These are phyloP conservation scores for Elsinoe ampelina DNA, from an alignment of 2,329 filamentous ascomycete species.

Conservation along the genomic window DNA sequence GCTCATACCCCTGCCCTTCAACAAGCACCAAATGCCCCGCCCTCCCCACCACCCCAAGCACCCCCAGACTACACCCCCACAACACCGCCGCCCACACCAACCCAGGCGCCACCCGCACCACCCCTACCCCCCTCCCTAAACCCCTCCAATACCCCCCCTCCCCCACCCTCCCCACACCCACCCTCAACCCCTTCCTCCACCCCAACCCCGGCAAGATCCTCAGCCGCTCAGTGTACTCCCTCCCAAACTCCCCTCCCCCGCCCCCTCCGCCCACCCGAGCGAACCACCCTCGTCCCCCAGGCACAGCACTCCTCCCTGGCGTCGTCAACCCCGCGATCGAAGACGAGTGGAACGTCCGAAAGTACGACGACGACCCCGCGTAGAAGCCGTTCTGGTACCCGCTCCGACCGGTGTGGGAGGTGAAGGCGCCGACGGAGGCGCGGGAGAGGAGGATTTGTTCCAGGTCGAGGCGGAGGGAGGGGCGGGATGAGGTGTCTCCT, in stretches of 20 bases:
- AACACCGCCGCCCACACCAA: constrained; percentile 7
- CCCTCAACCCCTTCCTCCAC: constrained; percentile 14
- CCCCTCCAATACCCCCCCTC: not conserved
- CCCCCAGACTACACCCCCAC: not conserved
- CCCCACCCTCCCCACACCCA: not conserved
- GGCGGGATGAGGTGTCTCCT: constrained; percentile 1
- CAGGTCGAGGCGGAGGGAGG: constrained; percentile 8
- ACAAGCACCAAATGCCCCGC: not conserved
- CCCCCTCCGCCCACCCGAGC: not conserved
- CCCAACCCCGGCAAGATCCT: constrained; percentile 15
- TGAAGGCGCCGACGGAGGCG: constrained; percentile 4
- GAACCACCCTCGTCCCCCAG: too few relatives aligned
- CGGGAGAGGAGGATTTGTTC: constrained; percentile 5
- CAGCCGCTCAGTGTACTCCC: not conserved
- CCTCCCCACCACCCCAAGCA: not conserved
- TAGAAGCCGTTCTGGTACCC: constrained; percentile 7
- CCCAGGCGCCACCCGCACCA: constrained; percentile 13
- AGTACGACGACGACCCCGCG: not conserved
- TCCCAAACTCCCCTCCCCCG: not conserved
- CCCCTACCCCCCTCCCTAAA: constrained; percentile 3
- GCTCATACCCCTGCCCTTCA: not conserved
- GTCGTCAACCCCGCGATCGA: not conserved
- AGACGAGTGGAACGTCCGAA: not conserved
- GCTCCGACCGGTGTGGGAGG: not conserved
- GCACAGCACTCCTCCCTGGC: not conserved